Percentiles rank a stretch among this genome's conserved stretches.
Conservation (phyloP, 2,329 filamentous ascomycete species). For the Cryphonectria japonica region DNA sequence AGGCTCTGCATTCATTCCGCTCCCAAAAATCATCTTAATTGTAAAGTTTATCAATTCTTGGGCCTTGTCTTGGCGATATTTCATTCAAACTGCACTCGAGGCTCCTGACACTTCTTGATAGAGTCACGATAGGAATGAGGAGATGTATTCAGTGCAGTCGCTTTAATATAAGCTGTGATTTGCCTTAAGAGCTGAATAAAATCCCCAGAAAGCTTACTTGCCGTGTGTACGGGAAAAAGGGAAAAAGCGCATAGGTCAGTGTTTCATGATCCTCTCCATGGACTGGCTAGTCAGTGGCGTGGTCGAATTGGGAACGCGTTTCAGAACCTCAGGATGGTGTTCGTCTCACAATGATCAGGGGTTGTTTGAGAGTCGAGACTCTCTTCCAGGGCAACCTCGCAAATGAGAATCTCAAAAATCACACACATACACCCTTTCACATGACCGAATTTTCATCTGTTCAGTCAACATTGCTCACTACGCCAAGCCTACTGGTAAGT, state of each 20-base stretch:
- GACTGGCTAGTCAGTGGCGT: background rate
- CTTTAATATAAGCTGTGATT: too few species aligned
- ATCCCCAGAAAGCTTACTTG: too few species aligned
- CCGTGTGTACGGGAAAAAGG: too few species aligned
- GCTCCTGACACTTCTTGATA: too few species aligned
- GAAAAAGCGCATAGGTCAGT: background rate
- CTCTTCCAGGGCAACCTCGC: background rate
- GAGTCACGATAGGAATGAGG: too few species aligned
- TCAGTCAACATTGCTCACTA: background rate
- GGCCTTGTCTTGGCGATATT: too few species aligned
- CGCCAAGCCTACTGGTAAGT: background rate
- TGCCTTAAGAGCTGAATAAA: background rate
- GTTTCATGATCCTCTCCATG: background rate
- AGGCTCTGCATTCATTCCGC: too few species aligned
- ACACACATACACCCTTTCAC: background rate
- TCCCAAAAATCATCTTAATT: too few species aligned
- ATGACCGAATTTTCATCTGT: background rate
- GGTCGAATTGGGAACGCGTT: background rate
- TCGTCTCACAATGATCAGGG: conserved; percentile 2
- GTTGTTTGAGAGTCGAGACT: background rate
- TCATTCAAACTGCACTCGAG: too few species aligned
- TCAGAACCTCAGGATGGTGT: background rate
- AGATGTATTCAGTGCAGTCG: too few species aligned
- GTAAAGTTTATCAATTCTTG: too few species aligned
- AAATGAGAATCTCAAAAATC: background rate